Evolutionary conservation across 2,329 filamentous ascomycete species (phyloP).

Genomic region (Exophiala phaeomuriformis): DNA sequence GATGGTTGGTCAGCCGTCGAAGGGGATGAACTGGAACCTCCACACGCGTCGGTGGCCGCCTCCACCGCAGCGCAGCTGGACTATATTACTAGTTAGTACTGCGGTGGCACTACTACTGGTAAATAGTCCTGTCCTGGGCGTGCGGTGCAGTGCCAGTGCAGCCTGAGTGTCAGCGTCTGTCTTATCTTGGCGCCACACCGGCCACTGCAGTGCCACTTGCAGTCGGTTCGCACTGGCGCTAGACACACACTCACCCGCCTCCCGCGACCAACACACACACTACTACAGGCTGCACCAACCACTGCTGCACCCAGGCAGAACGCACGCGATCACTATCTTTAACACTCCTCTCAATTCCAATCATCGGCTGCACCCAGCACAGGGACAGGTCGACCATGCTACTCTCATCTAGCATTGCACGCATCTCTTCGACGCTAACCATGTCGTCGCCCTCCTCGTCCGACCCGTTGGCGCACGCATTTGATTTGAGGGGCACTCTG

Average conservation of each 20-base stretch:
- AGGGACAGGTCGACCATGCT: neutral
- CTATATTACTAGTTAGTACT: no score
- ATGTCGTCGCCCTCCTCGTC: neutral
- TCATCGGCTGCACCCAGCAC: neutral
- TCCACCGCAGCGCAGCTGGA: neutral
- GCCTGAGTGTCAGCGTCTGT: neutral
- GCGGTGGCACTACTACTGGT: no score
- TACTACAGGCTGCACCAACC: no score
- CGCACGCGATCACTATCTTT: no score
- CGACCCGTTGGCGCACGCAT: neutral
- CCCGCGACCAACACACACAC: no score
- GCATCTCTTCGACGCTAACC: neutral
- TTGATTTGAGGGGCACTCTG: neutral
- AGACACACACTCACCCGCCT: no score
- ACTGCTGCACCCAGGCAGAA: no score
- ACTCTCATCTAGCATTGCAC: neutral
- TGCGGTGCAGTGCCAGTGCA: no score
- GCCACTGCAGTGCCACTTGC: no score
- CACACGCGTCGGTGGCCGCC: conserved; percentile 1
- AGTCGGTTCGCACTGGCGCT: no score
- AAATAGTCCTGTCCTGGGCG: no score
- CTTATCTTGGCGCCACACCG: conserved; percentile 6
- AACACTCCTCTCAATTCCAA: neutral
- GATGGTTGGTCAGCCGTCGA: neutral
- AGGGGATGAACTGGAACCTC: neutral